A percentile compares a stretch with the other conserved stretches of the same genome.
Conservation (phyloP, 768 basidiomycete species). For the Grammothele lineata region DNA sequence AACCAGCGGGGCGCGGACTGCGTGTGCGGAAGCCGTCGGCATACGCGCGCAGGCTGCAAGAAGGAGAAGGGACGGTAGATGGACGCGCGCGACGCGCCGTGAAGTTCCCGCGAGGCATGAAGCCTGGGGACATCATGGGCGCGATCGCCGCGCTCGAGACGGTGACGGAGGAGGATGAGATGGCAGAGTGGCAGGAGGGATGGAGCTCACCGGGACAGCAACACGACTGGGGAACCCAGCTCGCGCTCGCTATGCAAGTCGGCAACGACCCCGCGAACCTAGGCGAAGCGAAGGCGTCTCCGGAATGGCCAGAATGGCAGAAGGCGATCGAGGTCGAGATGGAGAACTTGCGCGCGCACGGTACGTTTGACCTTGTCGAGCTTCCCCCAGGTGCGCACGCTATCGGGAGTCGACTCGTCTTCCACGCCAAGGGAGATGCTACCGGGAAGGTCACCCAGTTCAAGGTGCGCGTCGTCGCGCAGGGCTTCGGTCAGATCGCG, state of each 20-base stretch:
- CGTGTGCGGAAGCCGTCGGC: constrained; percentile 5
- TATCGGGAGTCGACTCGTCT: constrained; percentile 21
- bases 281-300: not conserved
- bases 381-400: constrained; percentile 8
- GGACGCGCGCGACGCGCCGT: not conserved
- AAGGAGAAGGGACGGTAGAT: not conserved
- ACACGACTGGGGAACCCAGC: no score
- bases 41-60: not conserved
- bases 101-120: not conserved
- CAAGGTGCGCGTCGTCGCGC: constrained; percentile 24
- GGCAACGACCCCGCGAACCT: no score
- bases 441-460: constrained; percentile 15
- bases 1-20: not conserved
- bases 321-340: constrained; percentile 14
- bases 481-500: constrained; percentile 29
- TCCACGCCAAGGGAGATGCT: constrained; percentile 22
- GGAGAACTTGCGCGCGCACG: not conserved
- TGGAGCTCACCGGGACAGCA: no score
- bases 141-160: not conserved
- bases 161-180: no score
- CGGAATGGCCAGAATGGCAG: not conserved
- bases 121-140: not conserved
- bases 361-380: constrained; percentile 7
- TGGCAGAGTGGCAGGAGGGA: no score
- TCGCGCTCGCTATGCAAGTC: no score